Evolutionary conservation across 768 basidiomycete species (phyloP).

Genomic region (Rhodosporidiobolus sp.): DNA sequence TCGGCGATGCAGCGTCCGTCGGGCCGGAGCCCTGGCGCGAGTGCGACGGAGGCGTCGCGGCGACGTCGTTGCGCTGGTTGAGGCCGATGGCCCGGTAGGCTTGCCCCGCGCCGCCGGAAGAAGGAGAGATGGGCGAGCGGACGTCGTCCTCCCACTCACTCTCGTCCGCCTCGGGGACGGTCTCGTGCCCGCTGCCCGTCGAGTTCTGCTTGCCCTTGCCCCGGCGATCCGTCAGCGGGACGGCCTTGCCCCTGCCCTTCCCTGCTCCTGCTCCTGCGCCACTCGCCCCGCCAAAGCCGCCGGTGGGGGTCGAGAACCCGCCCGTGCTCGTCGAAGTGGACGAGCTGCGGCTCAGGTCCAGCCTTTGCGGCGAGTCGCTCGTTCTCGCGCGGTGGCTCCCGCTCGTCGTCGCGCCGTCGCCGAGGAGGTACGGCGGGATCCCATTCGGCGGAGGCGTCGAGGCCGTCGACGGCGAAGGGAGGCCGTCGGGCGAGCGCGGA

Average conservation of each 20-base stretch:
- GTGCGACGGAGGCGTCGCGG: not conserved
- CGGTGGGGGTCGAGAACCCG: no score
- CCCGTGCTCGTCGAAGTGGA: not conserved
- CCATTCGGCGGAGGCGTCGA: not conserved
- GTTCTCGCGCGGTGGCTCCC: not conserved
- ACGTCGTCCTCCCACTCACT: constrained; percentile 3
- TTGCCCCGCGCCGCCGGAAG: not conserved
- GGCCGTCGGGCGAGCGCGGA: not conserved
- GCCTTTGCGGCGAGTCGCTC: not conserved
- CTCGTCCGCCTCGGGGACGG: not conserved
- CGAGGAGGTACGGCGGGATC: not conserved
- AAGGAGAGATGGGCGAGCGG: not conserved
- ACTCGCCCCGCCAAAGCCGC: not conserved
- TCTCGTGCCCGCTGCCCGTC: no score
- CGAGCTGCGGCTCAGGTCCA: constrained; percentile 7
- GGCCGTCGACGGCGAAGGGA: not conserved
- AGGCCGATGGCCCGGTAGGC: not conserved
- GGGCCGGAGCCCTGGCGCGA: not conserved
- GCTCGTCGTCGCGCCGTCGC: not conserved
- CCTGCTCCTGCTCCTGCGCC: not conserved
- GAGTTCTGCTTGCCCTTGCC: not conserved
- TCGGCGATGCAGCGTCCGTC: not conserved
- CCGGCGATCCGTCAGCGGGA: not conserved
- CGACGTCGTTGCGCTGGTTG: not conserved
- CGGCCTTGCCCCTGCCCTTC: no score